A percentile compares a stretch with the other conserved stretches of the same genome.
These are phyloP conservation scores for Poteriospumella lacustris DNA, from an alignment of 108 stramenopile genomes.

Conservation along the genomic window DNA sequence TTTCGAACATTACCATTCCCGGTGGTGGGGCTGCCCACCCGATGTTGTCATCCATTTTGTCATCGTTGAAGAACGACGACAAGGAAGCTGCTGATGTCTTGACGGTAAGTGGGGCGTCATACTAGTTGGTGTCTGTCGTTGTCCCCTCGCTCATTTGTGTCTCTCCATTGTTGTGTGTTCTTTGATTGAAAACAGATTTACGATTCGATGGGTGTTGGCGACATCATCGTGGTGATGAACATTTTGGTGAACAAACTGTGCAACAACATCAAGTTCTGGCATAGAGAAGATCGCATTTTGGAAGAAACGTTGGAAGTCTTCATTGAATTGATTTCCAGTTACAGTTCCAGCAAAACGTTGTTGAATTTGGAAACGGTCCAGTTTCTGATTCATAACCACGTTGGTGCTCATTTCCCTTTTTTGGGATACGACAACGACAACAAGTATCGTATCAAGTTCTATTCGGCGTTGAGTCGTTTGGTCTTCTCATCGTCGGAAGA, in stretches of 20 bases:
- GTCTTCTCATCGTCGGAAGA: constrained; percentile 75
- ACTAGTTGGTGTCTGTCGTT: too few relatives aligned
- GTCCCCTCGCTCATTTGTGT: neutral
- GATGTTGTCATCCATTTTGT: neutral
- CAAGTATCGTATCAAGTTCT: constrained; percentile 85
- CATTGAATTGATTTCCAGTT: constrained; percentile 88
- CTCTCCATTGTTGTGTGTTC: neutral
- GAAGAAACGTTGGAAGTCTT: constrained; percentile 81
- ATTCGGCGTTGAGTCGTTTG: constrained; percentile 79
- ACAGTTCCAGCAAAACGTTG: constrained; percentile 85
- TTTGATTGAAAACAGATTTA: constrained; percentile 58
- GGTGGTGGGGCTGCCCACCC: constrained; percentile 13
- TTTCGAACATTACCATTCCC: neutral
- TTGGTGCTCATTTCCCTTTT: constrained; percentile 88
- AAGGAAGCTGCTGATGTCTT: constrained; percentile 34
- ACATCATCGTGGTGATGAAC: constrained; percentile 85
- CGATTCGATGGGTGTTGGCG: constrained; percentile 85
- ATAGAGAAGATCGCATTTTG: constrained; percentile 75
- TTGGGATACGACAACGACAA: constrained; percentile 54
- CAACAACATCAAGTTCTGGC: constrained; percentile 94
- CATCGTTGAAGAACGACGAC: too few relatives aligned
- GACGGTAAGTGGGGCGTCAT: constrained; percentile 36
- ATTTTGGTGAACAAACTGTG: constrained; percentile 90
- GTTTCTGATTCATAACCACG: constrained; percentile 79
- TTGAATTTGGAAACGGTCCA: constrained; percentile 86